phyloP scores from a whole-genome alignment of 768 basidiomycete species.

The Agaricus blazei region DNA sequence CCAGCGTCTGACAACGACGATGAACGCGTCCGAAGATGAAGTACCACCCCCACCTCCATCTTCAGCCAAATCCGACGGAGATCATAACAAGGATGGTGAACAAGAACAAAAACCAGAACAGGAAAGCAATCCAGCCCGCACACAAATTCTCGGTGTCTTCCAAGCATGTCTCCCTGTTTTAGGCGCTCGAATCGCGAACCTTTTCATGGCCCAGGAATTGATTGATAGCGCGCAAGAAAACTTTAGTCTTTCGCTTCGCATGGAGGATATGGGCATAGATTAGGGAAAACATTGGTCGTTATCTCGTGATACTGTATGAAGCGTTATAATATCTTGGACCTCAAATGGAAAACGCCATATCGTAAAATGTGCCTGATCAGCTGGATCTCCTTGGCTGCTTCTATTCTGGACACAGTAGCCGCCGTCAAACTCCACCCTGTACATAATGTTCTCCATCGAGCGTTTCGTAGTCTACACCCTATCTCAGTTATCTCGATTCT shows the following conservation, averaged over 20 bases:
- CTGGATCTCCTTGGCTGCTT: too few species aligned
- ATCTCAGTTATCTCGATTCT: too few species aligned
- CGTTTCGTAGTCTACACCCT: too few species aligned
- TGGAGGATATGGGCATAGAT: constrained; percentile 41
- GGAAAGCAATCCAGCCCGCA: constrained; percentile 24
- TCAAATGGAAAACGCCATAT: too few species aligned
- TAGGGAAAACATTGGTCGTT: neutral
- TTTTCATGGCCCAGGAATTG: constrained; percentile 43
- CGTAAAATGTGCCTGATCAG: too few species aligned
- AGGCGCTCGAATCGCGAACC: constrained; percentile 39
- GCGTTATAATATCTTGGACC: neutral
- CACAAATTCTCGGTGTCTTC: constrained; percentile 38
- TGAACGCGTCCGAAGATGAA: too few species aligned
- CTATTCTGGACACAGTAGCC: too few species aligned
- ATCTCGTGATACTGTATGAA: neutral
- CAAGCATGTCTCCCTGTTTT: constrained; percentile 43
- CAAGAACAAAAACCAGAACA: neutral
- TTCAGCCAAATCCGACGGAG: neutral
- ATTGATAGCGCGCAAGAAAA: constrained; percentile 48
- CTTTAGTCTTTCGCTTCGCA: constrained; percentile 36
- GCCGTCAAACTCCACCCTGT: too few species aligned
- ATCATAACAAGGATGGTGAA: neutral
- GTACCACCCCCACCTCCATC: neutral
- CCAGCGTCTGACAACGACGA: constrained; percentile 14
- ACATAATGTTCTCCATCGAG: too few species aligned